A percentile compares a stretch with the other conserved stretches of the same genome.
Evolutionary conservation across 805 yeast genomes (phyloP).

Genomic region (Kuraishia capsulata): DNA sequence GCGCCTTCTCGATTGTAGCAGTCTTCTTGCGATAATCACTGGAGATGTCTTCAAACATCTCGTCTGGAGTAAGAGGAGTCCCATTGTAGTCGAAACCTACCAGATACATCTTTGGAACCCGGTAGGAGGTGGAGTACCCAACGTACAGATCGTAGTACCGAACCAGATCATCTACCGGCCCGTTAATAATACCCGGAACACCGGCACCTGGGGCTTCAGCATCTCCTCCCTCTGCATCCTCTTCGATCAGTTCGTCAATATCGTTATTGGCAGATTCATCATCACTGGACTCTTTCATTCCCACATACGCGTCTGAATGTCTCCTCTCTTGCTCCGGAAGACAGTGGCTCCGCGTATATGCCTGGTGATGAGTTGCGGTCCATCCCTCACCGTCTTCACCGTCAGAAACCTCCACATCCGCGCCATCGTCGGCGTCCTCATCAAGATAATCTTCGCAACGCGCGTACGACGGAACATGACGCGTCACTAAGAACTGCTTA

Average conservation of each 20-base stretch:
- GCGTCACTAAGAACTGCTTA: constrained; percentile 81
- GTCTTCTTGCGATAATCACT: constrained; percentile 92
- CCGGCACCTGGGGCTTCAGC: constrained; percentile 26
- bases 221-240: constrained; percentile 18
- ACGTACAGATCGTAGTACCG: constrained; percentile 85
- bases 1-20: constrained; percentile 90
- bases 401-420: constrained; percentile 9
- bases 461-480: constrained; percentile 79
- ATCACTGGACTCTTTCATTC: constrained; percentile 21
- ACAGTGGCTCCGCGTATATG: constrained; percentile 8
- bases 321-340: constrained; percentile 14
- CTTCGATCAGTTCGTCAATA: constrained; percentile 27
- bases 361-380: constrained; percentile 31
- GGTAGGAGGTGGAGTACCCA: constrained; percentile 86
- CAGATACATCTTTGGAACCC: constrained; percentile 91
- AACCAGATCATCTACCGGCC: constrained; percentile 25
- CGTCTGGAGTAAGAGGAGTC: constrained; percentile 72
- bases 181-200: constrained; percentile 27
- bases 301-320: constrained; percentile 14
- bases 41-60: constrained; percentile 92
- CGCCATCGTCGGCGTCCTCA: constrained; percentile 22
- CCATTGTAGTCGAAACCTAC: constrained; percentile 84
- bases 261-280: constrained; percentile 29
- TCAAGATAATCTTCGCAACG: constrained; percentile 54
- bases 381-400: constrained; percentile 37